A percentile compares a stretch with the other conserved stretches of the same genome.
Conservation (phyloP, 208 protist genomes). For the Porcisia deanei region DNA sequence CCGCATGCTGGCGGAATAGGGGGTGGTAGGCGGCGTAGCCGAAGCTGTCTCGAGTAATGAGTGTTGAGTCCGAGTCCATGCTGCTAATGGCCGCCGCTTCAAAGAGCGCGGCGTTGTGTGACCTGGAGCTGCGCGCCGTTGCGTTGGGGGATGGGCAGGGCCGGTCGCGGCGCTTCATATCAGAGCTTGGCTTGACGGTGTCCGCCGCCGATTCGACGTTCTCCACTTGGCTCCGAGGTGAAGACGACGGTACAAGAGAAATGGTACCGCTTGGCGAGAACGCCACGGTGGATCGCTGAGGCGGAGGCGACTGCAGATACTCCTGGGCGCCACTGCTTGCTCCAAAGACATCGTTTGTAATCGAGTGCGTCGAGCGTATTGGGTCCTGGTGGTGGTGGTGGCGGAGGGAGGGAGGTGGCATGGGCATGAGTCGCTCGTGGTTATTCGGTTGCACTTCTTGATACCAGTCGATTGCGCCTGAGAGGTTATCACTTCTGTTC, state of each 20-base stretch:
- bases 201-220: not conserved
- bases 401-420: not conserved
- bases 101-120: not conserved
- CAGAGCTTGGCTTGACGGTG: not conserved
- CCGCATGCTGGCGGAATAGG: conserved; percentile 8
- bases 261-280: not conserved
- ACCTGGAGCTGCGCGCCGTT: not conserved
- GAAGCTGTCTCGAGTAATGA: conserved; percentile 27
- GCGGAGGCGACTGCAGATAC: not conserved
- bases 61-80: not conserved
- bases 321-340: not conserved
- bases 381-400: not conserved
- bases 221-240: not conserved
- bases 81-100: not conserved
- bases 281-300: not conserved
- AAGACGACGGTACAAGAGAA: not conserved
- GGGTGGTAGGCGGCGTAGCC: conserved; percentile 27
- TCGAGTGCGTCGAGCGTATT: not conserved
- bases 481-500: not conserved
- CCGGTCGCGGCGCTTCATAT: not conserved
- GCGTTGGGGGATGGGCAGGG: not conserved
- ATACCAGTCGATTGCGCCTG: not conserved
- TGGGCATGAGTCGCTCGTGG: not conserved
- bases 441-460: not conserved
- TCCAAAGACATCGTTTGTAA: not conserved